Evolutionary conservation across 805 yeast species (phyloP).

Genomic region (Yarrowia sp.): DNA sequence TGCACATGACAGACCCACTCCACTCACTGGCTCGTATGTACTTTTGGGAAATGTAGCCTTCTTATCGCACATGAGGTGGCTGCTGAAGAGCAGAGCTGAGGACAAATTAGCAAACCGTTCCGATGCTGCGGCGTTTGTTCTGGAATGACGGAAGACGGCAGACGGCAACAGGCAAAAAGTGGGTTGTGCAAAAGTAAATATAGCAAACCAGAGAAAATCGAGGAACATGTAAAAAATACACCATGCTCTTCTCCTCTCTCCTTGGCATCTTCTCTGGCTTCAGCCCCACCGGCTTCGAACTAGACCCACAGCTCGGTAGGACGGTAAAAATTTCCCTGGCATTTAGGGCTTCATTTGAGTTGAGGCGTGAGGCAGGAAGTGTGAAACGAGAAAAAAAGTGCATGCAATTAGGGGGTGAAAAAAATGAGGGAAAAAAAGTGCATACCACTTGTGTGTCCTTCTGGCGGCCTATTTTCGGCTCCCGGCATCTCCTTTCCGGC

Average conservation of each 20-base stretch:
- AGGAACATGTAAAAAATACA: no score
- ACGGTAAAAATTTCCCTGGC: constrained; percentile 26
- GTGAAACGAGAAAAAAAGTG: constrained; percentile 1
- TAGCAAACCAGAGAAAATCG: no score
- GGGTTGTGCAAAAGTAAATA: no score
- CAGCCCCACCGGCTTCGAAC: no score
- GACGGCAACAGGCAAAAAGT: no score
- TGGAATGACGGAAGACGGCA: no score
- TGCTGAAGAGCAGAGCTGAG: neutral
- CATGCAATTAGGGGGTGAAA: no score
- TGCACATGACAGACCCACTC: constrained; percentile 13
- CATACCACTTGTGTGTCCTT: no score
- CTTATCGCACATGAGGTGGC: constrained; percentile 8
- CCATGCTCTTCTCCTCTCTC: no score
- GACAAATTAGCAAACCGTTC: neutral
- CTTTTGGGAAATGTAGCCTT: neutral
- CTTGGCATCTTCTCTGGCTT: no score
- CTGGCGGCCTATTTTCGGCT: no score
- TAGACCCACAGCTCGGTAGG: neutral
- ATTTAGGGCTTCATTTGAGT: neutral
- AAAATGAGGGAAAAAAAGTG: no score
- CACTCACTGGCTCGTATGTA: neutral
- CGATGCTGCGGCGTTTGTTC: constrained; percentile 8
- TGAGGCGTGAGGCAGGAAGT: constrained; percentile 20
- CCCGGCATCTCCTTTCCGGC: neutral